Evolutionary conservation across 2,329 filamentous ascomycete genomes (phyloP).

Genomic region (Lasiodiplodia sp.): DNA sequence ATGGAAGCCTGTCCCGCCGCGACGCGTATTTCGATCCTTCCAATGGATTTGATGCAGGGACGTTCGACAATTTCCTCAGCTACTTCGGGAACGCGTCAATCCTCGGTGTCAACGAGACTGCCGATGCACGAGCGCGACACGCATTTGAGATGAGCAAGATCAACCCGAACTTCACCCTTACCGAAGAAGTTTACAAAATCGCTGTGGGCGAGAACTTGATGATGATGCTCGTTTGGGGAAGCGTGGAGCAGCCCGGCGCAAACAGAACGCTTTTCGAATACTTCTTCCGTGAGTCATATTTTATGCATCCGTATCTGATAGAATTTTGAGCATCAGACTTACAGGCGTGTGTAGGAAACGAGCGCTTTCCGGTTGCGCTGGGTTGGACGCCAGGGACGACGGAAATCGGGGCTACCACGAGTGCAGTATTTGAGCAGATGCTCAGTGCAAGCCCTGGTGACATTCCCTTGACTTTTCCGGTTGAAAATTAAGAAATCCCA

Average conservation of each 20-base stretch:
- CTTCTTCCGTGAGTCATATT: not conserved
- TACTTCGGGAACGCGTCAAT: not conserved
- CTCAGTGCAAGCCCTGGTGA: too few relatives aligned
- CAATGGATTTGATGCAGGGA: not conserved
- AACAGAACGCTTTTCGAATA: not conserved
- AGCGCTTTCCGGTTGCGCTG: not conserved
- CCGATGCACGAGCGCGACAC: not conserved
- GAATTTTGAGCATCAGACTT: too few relatives aligned
- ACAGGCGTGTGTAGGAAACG: not conserved
- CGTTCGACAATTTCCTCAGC: not conserved
- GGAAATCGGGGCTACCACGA: too few relatives aligned
- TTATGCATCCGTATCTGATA: too few relatives aligned
- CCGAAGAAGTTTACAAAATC: not conserved
- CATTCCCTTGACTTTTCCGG: too few relatives aligned
- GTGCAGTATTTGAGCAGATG: too few relatives aligned
- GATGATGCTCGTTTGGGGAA: too few relatives aligned
- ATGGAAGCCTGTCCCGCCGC: conserved; percentile 41
- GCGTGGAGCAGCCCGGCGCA: too few relatives aligned
- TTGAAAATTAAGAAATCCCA: too few relatives aligned
- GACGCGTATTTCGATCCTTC: not conserved
- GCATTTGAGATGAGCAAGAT: not conserved
- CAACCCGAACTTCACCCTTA: not conserved
- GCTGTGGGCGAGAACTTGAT: not conserved
- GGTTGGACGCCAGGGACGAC: not conserved
- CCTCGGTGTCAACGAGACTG: not conserved